Evolutionary conservation across 306 rosid species (phyloP), one percentile per base, ranked within the genome.

Genomic region (Trichosanthes truncata): DNA sequence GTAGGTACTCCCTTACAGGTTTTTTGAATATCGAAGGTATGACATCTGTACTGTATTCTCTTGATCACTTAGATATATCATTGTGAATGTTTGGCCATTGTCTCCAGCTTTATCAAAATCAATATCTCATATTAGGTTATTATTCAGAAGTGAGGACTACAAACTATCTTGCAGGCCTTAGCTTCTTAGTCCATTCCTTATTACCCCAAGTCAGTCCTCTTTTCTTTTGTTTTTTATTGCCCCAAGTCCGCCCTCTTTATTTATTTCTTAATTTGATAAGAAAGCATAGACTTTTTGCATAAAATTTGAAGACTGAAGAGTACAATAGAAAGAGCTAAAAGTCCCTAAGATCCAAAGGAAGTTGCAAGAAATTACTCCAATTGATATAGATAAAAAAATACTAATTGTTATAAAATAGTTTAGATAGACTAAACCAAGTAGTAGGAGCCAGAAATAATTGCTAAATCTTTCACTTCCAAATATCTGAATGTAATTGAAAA

Each of bases 1-100:
- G 88, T 65, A 90, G 94, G 76, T 88, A 95, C 87, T 87, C 97
- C 81, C 91, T 95, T 59, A 72, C 88, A 35, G 90, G 88, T 65
- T 93, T 91, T 84, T 63, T 81, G 67, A 86, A 88, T 80, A 81
- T 80, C 67, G 83, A 90, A 85, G 93, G 98, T 93, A 88, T 60
- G 81, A 29, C 33, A 68, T 41, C 36, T 45, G 8, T 61, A 7
- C 60, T 20, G 13, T 56, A 56, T 41, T 35, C 23, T 77, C 67
- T 76, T 76, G 49, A 52, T 35, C 79, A 33, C 7, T 76, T 40
- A 76, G 65, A 36, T 12, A 11, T 29, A 31, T 36, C 79, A 76
- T 35, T 52, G 67, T 15, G 11, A 38, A 40, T 45, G 46, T 53
- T 45, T n/a, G 79, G 36, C 52, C 12, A 31, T 55, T 76, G 73